Percentiles rank a stretch among this genome's conserved stretches.
These are phyloP conservation scores for Favolaschia claudopus DNA, from an alignment of 768 basidiomycete species.

Conservation along the genomic window DNA sequence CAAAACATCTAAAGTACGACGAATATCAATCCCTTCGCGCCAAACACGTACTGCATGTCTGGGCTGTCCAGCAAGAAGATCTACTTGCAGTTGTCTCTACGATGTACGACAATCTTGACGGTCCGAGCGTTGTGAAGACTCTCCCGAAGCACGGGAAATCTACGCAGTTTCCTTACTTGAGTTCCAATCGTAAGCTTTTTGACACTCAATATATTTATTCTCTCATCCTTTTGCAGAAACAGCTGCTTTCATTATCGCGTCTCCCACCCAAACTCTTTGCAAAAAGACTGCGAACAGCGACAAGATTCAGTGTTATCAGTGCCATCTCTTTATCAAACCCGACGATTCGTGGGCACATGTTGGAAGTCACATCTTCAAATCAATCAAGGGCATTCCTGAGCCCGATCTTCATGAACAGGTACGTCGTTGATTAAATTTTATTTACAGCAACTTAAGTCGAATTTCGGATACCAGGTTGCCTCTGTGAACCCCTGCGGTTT, in stretches of 20 bases:
- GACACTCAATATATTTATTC: too few relatives aligned
- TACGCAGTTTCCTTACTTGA: neutral
- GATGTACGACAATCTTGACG: neutral
- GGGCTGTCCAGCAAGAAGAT: neutral
- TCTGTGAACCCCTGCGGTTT: neutral
- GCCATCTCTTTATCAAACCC: neutral
- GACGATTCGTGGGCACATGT: neutral
- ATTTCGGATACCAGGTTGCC: neutral
- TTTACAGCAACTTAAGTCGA: neutral
- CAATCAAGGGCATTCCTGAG: neutral
- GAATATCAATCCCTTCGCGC: neutral
- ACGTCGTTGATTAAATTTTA: neutral
- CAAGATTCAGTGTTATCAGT: neutral
- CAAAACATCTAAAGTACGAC: neutral
- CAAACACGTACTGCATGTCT: neutral
- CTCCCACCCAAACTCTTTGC: neutral
- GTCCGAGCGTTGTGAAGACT: neutral
- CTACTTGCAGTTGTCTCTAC: neutral
- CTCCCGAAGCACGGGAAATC: slow-evolving; percentile 5
- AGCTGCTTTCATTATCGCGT: neutral
- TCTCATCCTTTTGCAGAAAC: neutral
- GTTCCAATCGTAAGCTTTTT: neutral
- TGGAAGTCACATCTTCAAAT: neutral
- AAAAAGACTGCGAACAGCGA: neutral
- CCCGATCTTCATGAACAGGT: neutral